Evolutionary conservation across 441 rosid species (phyloP), one percentile per base, ranked within the genome.

Genomic region (Syzygium malaccense): DNA sequence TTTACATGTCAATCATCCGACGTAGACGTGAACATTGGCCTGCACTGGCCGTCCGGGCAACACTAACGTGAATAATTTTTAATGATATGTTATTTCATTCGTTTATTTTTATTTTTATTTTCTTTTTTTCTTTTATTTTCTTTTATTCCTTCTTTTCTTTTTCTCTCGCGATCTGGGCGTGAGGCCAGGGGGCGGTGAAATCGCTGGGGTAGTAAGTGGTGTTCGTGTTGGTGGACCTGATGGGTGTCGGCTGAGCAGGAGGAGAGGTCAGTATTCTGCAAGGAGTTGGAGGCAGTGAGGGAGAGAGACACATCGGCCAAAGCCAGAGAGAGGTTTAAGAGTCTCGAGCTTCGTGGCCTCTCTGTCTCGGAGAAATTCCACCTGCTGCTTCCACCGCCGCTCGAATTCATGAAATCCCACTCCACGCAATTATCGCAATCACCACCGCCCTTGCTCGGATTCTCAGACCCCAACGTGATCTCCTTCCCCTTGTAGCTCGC

Each of bases 361-460:
- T 87, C 93, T 37, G 37, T 92, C 85, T 95, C 95, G 0, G 96
- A 93, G 80, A 95, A 90, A 86, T 91, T 90, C 88, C 90, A 91
- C 5, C 93, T 90, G 89, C 93, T 92, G 58, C 91, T 89, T 84
- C 94, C 96, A 60, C 62, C 48, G 13, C 87, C 87, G 87, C 92
- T 93, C 88, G 96, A 88, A 94, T 93, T 97, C 94, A 96, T 90
- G 94, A 96, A 97, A 92, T 97, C 99, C 83, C 99, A 93, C 94
- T 96, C 99, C 18, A 96, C 94, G 96, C 97, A 95, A 93, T 95
- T 94, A 49, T 94, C 97, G 57, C 92, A 94, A 87, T 30, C 83
- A 68, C 92, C 94, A 90, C n/a, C 87, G 49, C 26, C 87, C 32
- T 58, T 85, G 87, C 84, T 89, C 15, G 94, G 92, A 90, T 89